A percentile compares a stretch with the other conserved stretches of the same genome.
These are phyloP conservation scores for Ampelomyces quisqualis DNA, from an alignment of 2,329 filamentous ascomycete species.

Conservation along the genomic window DNA sequence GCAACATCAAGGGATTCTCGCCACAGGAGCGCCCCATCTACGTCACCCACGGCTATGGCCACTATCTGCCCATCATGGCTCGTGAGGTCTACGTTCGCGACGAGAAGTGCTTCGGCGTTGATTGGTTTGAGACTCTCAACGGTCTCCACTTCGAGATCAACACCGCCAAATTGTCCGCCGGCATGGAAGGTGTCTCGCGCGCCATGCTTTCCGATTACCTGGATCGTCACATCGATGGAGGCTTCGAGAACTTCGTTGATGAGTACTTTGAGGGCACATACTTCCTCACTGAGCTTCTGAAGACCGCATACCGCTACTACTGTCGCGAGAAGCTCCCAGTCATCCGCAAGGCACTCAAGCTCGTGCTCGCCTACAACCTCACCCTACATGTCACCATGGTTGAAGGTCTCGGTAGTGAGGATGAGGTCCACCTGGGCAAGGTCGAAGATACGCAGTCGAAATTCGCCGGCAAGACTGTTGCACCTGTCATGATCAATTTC, in stretches of 20 bases:
- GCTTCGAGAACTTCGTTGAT: conserved; percentile 90
- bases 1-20: conserved; percentile 87
- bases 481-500: conserved; percentile 99
- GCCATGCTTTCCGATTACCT: conserved; percentile 86
- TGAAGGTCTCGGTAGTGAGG: conserved; percentile 79
- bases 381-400: conserved; percentile 94
- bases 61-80: conserved; percentile 87
- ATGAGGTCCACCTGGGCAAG: conserved; percentile 75
- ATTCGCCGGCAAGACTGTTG: conserved; percentile 85
- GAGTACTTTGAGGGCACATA: conserved; percentile 95
- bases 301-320: conserved; percentile 93
- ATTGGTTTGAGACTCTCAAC: conserved; percentile 85
- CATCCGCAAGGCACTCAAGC: conserved; percentile 91
- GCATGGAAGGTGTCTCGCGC: conserved; percentile 80
- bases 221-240: conserved; percentile 88
- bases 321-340: conserved; percentile 82
- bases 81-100: conserved; percentile 91
- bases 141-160: conserved; percentile 80
- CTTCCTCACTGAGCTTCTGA: conserved; percentile 93
- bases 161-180: conserved; percentile 85
- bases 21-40: conserved; percentile 68
- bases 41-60: conserved; percentile 95
- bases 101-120: conserved; percentile 86
- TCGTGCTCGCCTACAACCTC: conserved; percentile 92
- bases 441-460: conserved; percentile 85